Evolutionary conservation across 2,329 filamentous ascomycete species (phyloP).

Genomic region (Periconia digitata): DNA sequence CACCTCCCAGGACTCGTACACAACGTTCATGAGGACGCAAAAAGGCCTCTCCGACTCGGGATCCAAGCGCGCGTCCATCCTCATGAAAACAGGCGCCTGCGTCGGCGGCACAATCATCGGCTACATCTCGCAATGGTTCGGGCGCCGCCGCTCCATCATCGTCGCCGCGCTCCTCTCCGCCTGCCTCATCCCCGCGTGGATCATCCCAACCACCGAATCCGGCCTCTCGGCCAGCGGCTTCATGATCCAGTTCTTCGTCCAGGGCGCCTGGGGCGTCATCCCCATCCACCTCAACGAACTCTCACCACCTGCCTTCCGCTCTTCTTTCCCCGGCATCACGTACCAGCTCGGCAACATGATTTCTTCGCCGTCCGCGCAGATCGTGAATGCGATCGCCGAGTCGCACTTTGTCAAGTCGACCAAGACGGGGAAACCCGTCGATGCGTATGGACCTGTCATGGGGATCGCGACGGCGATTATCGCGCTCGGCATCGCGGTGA

Average conservation of each 20-base stretch:
- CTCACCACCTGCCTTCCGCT: constrained; percentile 69
- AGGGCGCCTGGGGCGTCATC: constrained; percentile 49
- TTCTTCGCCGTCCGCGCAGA: constrained; percentile 71
- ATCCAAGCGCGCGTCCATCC: constrained; percentile 73
- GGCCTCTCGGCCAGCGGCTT: constrained; percentile 66
- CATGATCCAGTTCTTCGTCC: constrained; percentile 62
- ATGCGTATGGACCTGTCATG: constrained; percentile 76
- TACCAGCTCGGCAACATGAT: constrained; percentile 79
- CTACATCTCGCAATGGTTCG: constrained; percentile 74
- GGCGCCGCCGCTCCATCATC: constrained; percentile 70
- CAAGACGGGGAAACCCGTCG: constrained; percentile 57
- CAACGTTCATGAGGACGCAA: constrained; percentile 74
- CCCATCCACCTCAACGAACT: constrained; percentile 74
- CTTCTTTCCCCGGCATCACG: constrained; percentile 69
- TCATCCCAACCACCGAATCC: constrained; percentile 62
- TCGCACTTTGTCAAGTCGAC: constrained; percentile 50
- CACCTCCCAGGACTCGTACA: constrained; percentile 79
- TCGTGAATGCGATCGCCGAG: constrained; percentile 74
- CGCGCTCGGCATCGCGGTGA: constrained; percentile 67
- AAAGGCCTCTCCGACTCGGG: constrained; percentile 67
- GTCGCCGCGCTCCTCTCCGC: constrained; percentile 61
- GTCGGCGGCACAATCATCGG: constrained; percentile 73
- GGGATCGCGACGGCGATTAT: constrained; percentile 77
- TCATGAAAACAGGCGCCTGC: constrained; percentile 78
- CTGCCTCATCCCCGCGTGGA: constrained; percentile 69